Evolutionary conservation across 495 filamentous ascomycete species (phyloP).

Genomic region (Amorphotheca resinae): DNA sequence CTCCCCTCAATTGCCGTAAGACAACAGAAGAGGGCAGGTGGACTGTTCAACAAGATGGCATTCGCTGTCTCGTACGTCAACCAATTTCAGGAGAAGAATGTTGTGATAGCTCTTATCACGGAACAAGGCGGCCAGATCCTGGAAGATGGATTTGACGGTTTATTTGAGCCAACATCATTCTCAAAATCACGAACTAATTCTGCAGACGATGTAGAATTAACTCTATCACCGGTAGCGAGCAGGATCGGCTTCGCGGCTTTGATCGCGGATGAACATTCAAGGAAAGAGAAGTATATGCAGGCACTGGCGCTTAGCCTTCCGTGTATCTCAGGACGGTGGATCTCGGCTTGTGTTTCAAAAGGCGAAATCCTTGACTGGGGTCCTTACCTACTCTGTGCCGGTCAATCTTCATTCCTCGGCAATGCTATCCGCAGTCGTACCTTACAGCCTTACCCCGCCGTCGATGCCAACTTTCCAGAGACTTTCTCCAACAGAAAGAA

Average conservation of each 20-base stretch:
- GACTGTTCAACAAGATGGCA: conserved; percentile 17
- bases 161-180: conserved; percentile 44
- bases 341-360: conserved; percentile 55
- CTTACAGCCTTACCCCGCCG: conserved; percentile 45
- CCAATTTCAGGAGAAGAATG: conserved; percentile 11
- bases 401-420: conserved; percentile 61
- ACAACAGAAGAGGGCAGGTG: neutral
- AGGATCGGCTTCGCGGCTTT: conserved; percentile 66
- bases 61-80: conserved; percentile 20
- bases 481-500: conserved; percentile 45
- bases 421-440: conserved; percentile 67
- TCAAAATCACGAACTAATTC: conserved; percentile 1
- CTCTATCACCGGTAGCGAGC: conserved; percentile 31
- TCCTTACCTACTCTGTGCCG: conserved; percentile 75
- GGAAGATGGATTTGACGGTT: conserved; percentile 64
- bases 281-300: conserved; percentile 91
- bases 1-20: neutral
- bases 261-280: conserved; percentile 75
- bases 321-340: conserved; percentile 69
- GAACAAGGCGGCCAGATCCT: conserved; percentile 62
- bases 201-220: conserved; percentile 13
- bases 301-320: conserved; percentile 84
- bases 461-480: conserved; percentile 39
- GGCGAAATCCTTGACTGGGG: conserved; percentile 56
- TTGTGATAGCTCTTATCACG: conserved; percentile 22